Evolutionary conservation across 164 flowering plant species (phyloP).

Genomic region (Dillenia turbinata): DNA sequence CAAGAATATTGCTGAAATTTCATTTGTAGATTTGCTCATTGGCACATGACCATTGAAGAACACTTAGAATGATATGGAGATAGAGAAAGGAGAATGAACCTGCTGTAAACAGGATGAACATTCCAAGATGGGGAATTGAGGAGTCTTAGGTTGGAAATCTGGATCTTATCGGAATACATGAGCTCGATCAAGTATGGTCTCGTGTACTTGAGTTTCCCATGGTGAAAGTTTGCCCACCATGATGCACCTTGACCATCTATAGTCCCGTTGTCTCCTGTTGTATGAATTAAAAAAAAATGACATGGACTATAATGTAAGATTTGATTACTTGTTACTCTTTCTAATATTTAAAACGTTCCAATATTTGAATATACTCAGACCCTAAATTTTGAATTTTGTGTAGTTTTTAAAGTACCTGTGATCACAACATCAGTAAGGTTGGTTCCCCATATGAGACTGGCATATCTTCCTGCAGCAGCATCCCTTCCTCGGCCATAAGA

Average conservation of each 20-base stretch:
- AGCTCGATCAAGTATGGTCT: conserved; percentile 32
- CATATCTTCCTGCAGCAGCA: conserved; percentile 11
- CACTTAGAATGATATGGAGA: too few relatives aligned
- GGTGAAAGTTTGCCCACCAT: conserved; percentile 29
- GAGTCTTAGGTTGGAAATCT: conserved; percentile 28
- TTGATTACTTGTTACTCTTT: too few relatives aligned
- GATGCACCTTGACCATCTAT: conserved; percentile 28
- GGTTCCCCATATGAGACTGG: conserved; percentile 25
- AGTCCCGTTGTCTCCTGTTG: conserved; percentile 27
- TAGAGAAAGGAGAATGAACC: conserved; percentile 1
- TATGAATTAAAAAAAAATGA: too few relatives aligned
- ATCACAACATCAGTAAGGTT: conserved; percentile 33
- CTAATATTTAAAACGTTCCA: not conserved
- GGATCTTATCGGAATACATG: conserved; percentile 25
- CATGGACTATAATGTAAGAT: too few relatives aligned
- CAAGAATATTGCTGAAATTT: conserved; percentile 33
- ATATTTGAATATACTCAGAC: too few relatives aligned
- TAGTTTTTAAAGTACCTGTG: conserved; percentile 16
- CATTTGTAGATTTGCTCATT: too few relatives aligned
- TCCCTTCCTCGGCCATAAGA: conserved; percentile 37
- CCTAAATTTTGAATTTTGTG: not conserved
- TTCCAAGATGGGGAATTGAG: conserved; percentile 27
- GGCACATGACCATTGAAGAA: not conserved
- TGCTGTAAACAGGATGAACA: conserved; percentile 31
- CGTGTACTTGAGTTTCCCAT: conserved; percentile 16